These are phyloP conservation scores for Metschnikowia picachoensis DNA, from an alignment of 805 yeast species.

Conservation along the genomic window DNA sequence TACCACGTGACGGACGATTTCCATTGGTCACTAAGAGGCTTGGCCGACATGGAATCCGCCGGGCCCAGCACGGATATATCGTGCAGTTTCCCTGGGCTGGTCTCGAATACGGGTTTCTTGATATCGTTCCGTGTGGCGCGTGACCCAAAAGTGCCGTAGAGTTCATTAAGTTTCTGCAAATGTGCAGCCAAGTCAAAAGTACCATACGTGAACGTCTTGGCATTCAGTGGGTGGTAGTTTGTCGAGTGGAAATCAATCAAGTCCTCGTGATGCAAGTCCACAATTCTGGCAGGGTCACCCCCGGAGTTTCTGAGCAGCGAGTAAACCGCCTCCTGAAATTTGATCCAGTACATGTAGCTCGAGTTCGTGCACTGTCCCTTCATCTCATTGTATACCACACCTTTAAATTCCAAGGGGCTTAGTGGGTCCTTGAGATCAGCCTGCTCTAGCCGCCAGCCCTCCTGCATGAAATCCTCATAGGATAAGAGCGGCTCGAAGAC, in stretches of 20 bases:
- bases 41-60: constrained; percentile 49
- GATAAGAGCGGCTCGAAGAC: constrained; percentile 78
- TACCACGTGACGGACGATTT: constrained; percentile 88
- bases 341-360: constrained; percentile 78
- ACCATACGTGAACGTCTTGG: constrained; percentile 86
- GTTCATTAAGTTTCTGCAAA: constrained; percentile 50
- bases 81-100: constrained; percentile 10
- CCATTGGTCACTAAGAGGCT: constrained; percentile 68
- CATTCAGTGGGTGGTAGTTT: constrained; percentile 87
- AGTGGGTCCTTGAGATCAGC: constrained; percentile 50
- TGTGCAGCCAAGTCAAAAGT: constrained; percentile 61
- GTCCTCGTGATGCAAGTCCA: constrained; percentile 70
- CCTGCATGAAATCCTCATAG: constrained; percentile 83
- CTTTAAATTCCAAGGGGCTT: constrained; percentile 74
- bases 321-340: constrained; percentile 77
- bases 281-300: constrained; percentile 84
- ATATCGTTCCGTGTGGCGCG: constrained; percentile 30
- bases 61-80: constrained; percentile 58
- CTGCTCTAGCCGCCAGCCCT: constrained; percentile 96
- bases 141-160: constrained; percentile 52
- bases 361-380: constrained; percentile 94
- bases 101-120: constrained; percentile 46
- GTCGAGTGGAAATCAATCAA: constrained; percentile 68
- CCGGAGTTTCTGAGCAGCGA: constrained; percentile 88
- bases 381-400: constrained; percentile 98